These are phyloP conservation scores for Prunus fruticosa DNA, from an alignment of 306 rosid species.

Conservation along the genomic window DNA sequence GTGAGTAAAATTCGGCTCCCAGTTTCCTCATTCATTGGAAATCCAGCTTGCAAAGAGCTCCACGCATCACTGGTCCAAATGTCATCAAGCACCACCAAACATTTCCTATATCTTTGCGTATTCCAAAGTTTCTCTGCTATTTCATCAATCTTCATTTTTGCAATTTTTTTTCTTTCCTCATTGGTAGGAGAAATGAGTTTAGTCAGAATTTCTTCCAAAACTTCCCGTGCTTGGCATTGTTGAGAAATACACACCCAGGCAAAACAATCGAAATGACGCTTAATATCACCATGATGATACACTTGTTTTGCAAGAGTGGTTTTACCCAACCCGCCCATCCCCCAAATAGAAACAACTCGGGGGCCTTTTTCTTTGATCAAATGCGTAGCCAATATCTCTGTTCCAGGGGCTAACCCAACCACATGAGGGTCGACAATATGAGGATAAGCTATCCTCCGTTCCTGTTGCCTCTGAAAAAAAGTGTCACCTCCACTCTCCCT, in stretches of 20 bases:
- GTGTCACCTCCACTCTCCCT: slow-evolving; percentile 8
- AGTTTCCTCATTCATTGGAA: neutral
- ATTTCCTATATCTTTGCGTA: neutral
- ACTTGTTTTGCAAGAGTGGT: slow-evolving; percentile 23
- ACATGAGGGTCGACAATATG: neutral
- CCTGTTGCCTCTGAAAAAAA: neutral
- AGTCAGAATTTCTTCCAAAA: neutral
- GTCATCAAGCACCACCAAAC: slow-evolving; percentile 20
- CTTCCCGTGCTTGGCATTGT: neutral
- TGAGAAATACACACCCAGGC: slow-evolving; percentile 19
- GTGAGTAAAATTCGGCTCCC: slow-evolving; percentile 15
- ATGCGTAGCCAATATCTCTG: neutral
- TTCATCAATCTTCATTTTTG: neutral
- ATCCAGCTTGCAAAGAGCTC: neutral
- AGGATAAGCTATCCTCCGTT: slow-evolving; percentile 24
- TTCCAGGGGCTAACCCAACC: neutral
- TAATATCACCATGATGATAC: neutral
- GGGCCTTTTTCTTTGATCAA: neutral
- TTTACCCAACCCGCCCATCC: slow-evolving; percentile 14
- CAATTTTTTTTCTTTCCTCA: slow-evolving; percentile 2
- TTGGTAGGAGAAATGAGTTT: slow-evolving; percentile 19
- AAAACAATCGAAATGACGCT: neutral
- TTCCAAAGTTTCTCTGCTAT: neutral
- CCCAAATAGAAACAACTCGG: slow-evolving; percentile 8
- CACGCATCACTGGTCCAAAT: slow-evolving; percentile 10